Percentiles rank a stretch among this genome's conserved stretches.
Conservation (phyloP, 2,329 filamentous ascomycete species). For the Arthroderma sp. region DNA sequence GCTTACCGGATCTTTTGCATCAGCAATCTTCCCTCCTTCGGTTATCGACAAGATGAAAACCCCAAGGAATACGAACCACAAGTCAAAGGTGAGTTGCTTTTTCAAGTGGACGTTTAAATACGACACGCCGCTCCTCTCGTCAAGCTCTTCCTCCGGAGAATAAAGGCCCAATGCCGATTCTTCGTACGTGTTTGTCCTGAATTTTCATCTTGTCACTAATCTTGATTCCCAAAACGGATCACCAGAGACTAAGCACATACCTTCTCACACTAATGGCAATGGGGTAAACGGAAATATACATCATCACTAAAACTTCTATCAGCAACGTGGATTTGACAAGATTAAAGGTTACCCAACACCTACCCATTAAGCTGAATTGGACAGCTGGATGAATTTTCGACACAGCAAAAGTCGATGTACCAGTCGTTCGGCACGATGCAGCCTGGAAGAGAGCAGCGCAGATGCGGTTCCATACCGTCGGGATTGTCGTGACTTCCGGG, state of each 20-base stretch:
- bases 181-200: constrained; percentile 50
- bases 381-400: constrained; percentile 41
- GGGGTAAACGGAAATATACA: constrained; percentile 95
- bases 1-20: constrained; percentile 15
- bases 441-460: constrained; percentile 42
- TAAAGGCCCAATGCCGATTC: constrained; percentile 50
- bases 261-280: constrained; percentile 80
- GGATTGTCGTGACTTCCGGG: constrained; percentile 25
- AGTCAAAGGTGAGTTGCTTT: constrained; percentile 51
- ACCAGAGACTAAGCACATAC: constrained; percentile 12
- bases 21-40: constrained; percentile 29
- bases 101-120: constrained; percentile 45
- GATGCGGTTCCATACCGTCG: constrained; percentile 9
- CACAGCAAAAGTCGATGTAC: constrained; percentile 39
- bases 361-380: constrained; percentile 42
- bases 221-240: background rate
- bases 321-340: background rate
- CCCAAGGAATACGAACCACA: constrained; percentile 51
- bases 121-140: constrained; percentile 18
- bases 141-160: constrained; percentile 14
- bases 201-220: background rate
- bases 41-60: constrained; percentile 39
- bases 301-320: constrained; percentile 61
- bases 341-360: constrained; percentile 3
- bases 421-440: constrained; percentile 36